A percentile compares a stretch with the other conserved stretches of the same genome.
phyloP scores from a whole-genome alignment of 1,284 basidiomycete species.

The Cutaneotrichosporon sp. region DNA sequence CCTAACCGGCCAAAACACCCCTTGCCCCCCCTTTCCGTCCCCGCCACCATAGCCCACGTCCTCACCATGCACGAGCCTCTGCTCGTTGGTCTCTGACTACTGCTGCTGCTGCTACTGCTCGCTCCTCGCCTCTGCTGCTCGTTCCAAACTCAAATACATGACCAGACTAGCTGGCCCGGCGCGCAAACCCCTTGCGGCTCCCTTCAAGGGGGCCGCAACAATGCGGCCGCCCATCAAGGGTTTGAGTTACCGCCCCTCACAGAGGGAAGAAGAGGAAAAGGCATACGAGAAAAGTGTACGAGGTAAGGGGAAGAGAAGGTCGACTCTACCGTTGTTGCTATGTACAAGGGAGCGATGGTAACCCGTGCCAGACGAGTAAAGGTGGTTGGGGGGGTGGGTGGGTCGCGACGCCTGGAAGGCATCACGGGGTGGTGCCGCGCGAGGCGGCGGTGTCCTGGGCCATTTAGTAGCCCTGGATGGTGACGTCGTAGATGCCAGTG shows the following conservation, averaged over 20 bases:
- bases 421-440: background rate
- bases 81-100: too few species aligned
- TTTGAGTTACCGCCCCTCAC: slow-evolving; percentile 2
- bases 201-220: slow-evolving; percentile 7
- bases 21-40: too few species aligned
- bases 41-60: too few species aligned
- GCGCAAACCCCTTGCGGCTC: slow-evolving; percentile 5
- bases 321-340: slow-evolving; percentile 1
- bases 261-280: slow-evolving; percentile 6
- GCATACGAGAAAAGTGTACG: slow-evolving; percentile 8
- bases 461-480: background rate
- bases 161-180: slow-evolving; percentile 7
- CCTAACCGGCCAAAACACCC: too few species aligned
- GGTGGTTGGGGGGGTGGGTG: background rate
- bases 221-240: slow-evolving; percentile 6
- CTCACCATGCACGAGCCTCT: too few species aligned
- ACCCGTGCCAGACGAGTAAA: background rate
- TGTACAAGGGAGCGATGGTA: background rate
- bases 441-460: background rate
- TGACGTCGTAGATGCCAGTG: background rate
- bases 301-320: background rate
- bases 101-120: too few species aligned
- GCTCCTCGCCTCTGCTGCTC: background rate
- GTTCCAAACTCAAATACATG: slow-evolving; percentile 6
- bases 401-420: too few species aligned